Evolutionary conservation across 2,329 filamentous ascomycete genomes (phyloP), one percentile per base, ranked within the genome.

Genomic region (Ophiostoma sp.): DNA sequence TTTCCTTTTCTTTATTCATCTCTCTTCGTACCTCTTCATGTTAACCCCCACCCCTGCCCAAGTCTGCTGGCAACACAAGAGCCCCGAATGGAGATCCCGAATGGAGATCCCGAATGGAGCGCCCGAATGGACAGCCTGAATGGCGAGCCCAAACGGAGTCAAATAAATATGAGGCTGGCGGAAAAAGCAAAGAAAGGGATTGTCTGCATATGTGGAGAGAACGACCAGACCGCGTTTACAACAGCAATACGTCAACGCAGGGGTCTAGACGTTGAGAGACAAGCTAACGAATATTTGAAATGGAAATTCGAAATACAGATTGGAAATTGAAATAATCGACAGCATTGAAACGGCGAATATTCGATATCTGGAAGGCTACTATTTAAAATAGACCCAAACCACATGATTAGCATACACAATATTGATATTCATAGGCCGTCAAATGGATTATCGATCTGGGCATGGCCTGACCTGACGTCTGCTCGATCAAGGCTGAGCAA

Each of bases 21-120:
- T 11, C n/a, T 55, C 4, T 49, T 4, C 47, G 42, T 44, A 52
- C n/a, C n/a, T 27, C 47, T 45, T 45, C 42, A 27, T 27, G 27
- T 27, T 27, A 27, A 27, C 27, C 42, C 42, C 7, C 16, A 52
- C 14, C 7, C 1, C 18, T 27, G 49, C 49, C 47, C 49, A 55
- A 27, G 49, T 18, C 49, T 9, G 18, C n/a, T 27, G 49, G 18
- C 18, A 45, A 55, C 47, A 52, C 47, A 4, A 18, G 16, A 18
- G 16, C 47, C 47, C 49, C 49, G 11, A 55, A 55, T 55, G 49
- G 49, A 55, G 49, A 55, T 14, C n/a, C 49, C 18, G 49, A 55
- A 55, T 7, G 14, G 49, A 47, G 42, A 45, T 12, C 14, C 45
- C 27, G 27, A 27, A 27, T 27, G 27, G 27, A 27, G 27, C 7